These are phyloP conservation scores for Thraustochytrium striatum DNA, from an alignment of 352 stramenopile species.

Conservation along the genomic window DNA sequence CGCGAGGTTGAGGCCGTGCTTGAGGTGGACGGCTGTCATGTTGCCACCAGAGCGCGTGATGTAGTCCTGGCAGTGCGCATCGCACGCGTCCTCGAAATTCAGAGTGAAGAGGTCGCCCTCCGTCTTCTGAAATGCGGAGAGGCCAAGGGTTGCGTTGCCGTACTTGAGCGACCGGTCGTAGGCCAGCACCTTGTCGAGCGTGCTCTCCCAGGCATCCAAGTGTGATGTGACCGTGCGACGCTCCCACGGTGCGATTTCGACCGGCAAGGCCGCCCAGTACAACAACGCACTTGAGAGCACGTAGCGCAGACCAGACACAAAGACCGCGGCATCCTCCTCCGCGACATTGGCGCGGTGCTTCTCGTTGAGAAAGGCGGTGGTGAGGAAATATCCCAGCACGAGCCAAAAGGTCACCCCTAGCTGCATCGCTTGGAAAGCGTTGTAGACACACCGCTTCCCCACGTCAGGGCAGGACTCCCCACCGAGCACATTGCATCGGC, in stretches of 20 bases:
- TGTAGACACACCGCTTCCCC: too few relatives aligned
- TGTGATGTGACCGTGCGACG: too few relatives aligned
- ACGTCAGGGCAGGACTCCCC: too few relatives aligned
- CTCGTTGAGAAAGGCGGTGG: neutral
- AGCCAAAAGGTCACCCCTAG: neutral
- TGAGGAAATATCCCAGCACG: neutral
- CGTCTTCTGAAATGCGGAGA: conserved; percentile 12
- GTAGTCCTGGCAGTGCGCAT: neutral
- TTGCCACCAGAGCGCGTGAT: too few relatives aligned
- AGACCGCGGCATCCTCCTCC: too few relatives aligned
- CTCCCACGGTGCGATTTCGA: too few relatives aligned
- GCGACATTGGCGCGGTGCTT: neutral
- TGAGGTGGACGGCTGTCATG: conserved; percentile 6
- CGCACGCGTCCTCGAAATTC: conserved; percentile 34
- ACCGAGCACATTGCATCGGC: too few relatives aligned
- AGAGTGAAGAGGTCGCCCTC: conserved; percentile 17
- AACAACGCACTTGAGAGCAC: too few relatives aligned
- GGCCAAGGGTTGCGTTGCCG: neutral
- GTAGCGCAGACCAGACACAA: too few relatives aligned
- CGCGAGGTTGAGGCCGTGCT: conserved; percentile 11
- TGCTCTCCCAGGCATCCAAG: too few relatives aligned
- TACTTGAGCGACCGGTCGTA: conserved; percentile 20
- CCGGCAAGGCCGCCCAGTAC: too few relatives aligned
- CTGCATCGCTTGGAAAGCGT: too few relatives aligned
- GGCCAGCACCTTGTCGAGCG: neutral